Conservation (phyloP, 2,329 filamentous ascomycete genomes). For the Thermomyces lanuginosus region DNA sequence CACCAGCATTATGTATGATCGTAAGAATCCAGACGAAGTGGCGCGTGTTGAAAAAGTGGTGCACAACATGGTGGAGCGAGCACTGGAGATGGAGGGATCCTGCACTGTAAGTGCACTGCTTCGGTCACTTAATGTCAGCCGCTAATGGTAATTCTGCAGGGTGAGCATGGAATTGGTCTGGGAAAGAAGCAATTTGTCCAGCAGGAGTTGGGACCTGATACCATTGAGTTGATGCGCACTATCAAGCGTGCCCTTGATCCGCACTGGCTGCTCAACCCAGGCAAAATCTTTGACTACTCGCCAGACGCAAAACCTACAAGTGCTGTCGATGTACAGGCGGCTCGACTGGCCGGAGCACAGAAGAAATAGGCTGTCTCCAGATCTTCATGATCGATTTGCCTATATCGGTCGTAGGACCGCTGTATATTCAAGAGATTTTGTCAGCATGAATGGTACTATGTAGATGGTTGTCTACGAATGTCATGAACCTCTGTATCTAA, state of each 20-base stretch:
- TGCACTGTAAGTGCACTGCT: slow-evolving; percentile 42
- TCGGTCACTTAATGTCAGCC: not conserved
- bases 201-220: slow-evolving; percentile 64
- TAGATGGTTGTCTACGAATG: too few species aligned
- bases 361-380: too few species aligned
- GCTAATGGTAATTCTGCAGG: slow-evolving; percentile 18
- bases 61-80: slow-evolving; percentile 78
- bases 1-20: slow-evolving; percentile 77
- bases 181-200: slow-evolving; percentile 70
- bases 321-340: slow-evolving; percentile 5
- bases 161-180: slow-evolving; percentile 72
- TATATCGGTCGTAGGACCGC: too few species aligned
- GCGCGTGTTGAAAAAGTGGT: slow-evolving; percentile 67
- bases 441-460: too few species aligned
- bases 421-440: too few species aligned
- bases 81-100: slow-evolving; percentile 84
- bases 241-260: slow-evolving; percentile 76
- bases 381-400: too few species aligned
- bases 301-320: slow-evolving; percentile 4
- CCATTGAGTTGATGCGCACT: slow-evolving; percentile 66
- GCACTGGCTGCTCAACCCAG: slow-evolving; percentile 77
- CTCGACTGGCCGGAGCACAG: slow-evolving; percentile 5
- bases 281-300: slow-evolving; percentile 65
- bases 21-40: slow-evolving; percentile 49
- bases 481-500: too few species aligned